A percentile compares a stretch with the other conserved stretches of the same genome.
These are phyloP conservation scores for Leucosporidium scottii DNA, from an alignment of 768 basidiomycete species.

Conservation along the genomic window DNA sequence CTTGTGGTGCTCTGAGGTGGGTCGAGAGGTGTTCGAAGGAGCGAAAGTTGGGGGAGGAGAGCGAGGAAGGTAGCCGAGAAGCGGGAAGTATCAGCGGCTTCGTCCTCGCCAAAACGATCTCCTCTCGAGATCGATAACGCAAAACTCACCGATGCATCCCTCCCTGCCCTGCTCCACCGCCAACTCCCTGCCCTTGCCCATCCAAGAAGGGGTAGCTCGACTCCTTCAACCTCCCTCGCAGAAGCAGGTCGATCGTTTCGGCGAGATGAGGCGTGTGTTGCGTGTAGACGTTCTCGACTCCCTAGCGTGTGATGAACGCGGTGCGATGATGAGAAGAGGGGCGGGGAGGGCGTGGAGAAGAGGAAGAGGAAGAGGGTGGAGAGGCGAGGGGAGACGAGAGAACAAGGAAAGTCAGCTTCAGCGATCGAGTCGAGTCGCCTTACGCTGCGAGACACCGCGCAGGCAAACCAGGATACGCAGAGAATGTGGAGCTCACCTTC, in stretches of 20 bases:
- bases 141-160: slow-evolving; percentile 9
- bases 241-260: slow-evolving; percentile 80
- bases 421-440: too few relatives aligned
- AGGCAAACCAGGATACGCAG: neutral
- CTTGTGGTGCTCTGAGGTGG: slow-evolving; percentile 62
- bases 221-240: slow-evolving; percentile 79
- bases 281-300: slow-evolving; percentile 98
- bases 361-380: too few relatives aligned
- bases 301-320: slow-evolving; percentile 47
- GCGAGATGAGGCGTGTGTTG: slow-evolving; percentile 91
- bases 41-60: neutral
- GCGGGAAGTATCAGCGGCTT: neutral
- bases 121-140: neutral
- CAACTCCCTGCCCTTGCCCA: slow-evolving; percentile 44
- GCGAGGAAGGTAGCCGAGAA: neutral
- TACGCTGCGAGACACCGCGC: neutral
- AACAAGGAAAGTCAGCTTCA: too few relatives aligned
- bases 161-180: slow-evolving; percentile 7
- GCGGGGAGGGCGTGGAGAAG: too few relatives aligned
- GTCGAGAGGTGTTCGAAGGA: too few relatives aligned
- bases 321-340: slow-evolving; percentile 10
- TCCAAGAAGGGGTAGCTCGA: slow-evolving; percentile 83
- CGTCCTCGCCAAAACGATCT: neutral
- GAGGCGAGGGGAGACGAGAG: neutral
- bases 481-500: slow-evolving; percentile 53